Conservation (phyloP, 495 filamentous ascomycete species). For the Hypoxylon perforatum region DNA sequence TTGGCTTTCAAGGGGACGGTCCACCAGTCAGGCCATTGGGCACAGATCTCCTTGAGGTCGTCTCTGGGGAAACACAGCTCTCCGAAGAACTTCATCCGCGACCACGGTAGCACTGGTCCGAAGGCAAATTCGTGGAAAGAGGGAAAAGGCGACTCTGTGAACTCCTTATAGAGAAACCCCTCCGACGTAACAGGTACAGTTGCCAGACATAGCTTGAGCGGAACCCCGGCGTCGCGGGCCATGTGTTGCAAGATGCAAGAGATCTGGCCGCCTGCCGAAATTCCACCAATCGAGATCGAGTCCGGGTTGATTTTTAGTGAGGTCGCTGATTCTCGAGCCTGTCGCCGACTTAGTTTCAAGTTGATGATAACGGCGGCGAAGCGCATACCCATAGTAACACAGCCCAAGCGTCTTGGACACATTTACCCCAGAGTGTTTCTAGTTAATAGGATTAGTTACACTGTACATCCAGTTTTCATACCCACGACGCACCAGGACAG, state of each 20-base stretch:
- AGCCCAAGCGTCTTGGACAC: slow-evolving; percentile 60
- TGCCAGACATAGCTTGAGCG: slow-evolving; percentile 54
- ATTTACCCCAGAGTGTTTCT: slow-evolving; percentile 60
- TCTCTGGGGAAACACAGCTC: slow-evolving; percentile 40
- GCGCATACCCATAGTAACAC: slow-evolving; percentile 52
- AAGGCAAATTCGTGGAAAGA: slow-evolving; percentile 58
- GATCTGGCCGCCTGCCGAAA: slow-evolving; percentile 62
- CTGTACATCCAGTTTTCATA: not conserved
- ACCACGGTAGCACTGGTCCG: slow-evolving; percentile 61
- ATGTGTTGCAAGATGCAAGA: slow-evolving; percentile 59
- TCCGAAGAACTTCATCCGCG: slow-evolving; percentile 60
- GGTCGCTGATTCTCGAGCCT: slow-evolving; percentile 47
- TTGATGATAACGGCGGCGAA: not conserved
- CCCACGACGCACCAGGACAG: slow-evolving; percentile 52
- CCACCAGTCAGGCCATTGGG: slow-evolving; percentile 53
- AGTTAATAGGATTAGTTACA: not conserved
- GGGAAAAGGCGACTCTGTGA: slow-evolving; percentile 57
- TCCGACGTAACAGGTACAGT: slow-evolving; percentile 57
- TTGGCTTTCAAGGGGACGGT: slow-evolving; percentile 52
- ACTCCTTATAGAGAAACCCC: slow-evolving; percentile 50
- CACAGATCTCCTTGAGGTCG: slow-evolving; percentile 29
- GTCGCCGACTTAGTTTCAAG: slow-evolving; percentile 2
- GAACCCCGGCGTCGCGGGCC: slow-evolving; percentile 58
- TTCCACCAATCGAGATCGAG: slow-evolving; percentile 61
- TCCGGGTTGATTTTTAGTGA: slow-evolving; percentile 55